phyloP scores from a whole-genome alignment of 2,329 filamentous ascomycete genomes.

The Hypocreales sp. region DNA sequence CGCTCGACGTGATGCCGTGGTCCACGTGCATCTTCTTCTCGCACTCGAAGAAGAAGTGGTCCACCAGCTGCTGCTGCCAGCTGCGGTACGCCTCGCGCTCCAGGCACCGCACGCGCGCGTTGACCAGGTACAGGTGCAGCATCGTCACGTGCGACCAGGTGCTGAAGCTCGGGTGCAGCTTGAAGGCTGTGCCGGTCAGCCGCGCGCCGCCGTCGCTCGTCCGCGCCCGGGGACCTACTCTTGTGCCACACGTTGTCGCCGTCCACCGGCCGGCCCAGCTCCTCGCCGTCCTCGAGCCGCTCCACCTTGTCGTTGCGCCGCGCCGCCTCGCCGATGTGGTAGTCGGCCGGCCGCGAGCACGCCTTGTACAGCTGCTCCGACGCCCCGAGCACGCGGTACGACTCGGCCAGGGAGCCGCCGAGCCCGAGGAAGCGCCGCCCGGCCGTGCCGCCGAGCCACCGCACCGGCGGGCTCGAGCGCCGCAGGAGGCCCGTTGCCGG shows the following conservation, averaged over 20 bases:
- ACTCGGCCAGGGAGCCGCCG: slow-evolving; percentile 18
- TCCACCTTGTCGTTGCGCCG: slow-evolving; percentile 52
- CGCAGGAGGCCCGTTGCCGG: too few relatives aligned
- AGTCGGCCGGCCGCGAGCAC: slow-evolving; percentile 59
- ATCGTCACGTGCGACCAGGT: slow-evolving; percentile 95
- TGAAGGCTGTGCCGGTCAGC: slow-evolving; percentile 50
- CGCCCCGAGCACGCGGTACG: slow-evolving; percentile 64
- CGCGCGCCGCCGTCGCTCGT: too few relatives aligned
- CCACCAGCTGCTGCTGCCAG: slow-evolving; percentile 82
- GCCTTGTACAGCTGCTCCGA: slow-evolving; percentile 67
- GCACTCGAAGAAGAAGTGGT: slow-evolving; percentile 88
- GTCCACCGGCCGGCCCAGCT: slow-evolving; percentile 43
- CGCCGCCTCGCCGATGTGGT: slow-evolving; percentile 54
- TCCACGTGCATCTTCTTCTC: slow-evolving; percentile 71
- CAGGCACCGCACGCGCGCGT: slow-evolving; percentile 68
- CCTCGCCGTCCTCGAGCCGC: slow-evolving; percentile 63
- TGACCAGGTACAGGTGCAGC: slow-evolving; percentile 87
- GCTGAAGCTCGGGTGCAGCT: slow-evolving; percentile 74
- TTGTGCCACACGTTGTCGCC: slow-evolving; percentile 50
- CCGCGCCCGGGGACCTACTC: slow-evolving; percentile 35
- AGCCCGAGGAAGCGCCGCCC: slow-evolving; percentile 17
- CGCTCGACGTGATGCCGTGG: slow-evolving; percentile 51
- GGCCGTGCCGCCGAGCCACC: slow-evolving; percentile 21
- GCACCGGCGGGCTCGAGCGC: slow-evolving; percentile 11
- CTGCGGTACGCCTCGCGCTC: slow-evolving; percentile 50